Evolutionary conservation across 2,329 filamentous ascomycete species (phyloP), one percentile per base, ranked within the genome.

Genomic region (Alternaria panax): DNA sequence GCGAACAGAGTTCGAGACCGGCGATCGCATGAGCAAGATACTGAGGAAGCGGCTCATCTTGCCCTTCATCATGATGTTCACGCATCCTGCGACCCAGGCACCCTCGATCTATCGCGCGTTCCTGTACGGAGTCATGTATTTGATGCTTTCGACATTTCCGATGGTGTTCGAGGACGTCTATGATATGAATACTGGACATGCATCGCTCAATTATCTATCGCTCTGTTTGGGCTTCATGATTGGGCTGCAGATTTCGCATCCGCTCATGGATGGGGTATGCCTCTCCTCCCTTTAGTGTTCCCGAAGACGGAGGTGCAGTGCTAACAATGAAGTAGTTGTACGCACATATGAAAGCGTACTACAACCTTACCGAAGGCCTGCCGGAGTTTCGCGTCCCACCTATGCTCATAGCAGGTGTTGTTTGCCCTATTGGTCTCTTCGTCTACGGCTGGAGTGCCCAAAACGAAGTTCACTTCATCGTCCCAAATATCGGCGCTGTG

Each of bases 121-220:
- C 64, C 75, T 85, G 34, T 89, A 88, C 62, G 87, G 88, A 0
- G 74, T 88, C 3, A 83, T 89, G 67, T 90, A 89, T 56, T 83
- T 90, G 11, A 80, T 87, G n/a, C 82, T 90, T 1, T 84, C 85
- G 0, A 88, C 84, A 2, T 89, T 88, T 60, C 84, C 88, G 0
- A 69, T 75, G 0, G 78, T 91, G 0, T 90, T 86, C 83, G 81
- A 77, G 7, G 65, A 74, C 0, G 75, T 80, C 12, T 91, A 91
- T 65, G 71, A 81, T 54, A 82, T 88, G 66, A 81, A 82, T 0
- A 78, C 83, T 20, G 84, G 84, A 38, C 84, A 85, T 25, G 86
- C 84, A 27, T 87, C 87, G 1, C 74, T 90, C 3, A 88, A 90
- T 71, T 90, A 89, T 70, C 81, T 89, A 30, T 86, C 88, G 1